Evolutionary conservation across 768 basidiomycete genomes (phyloP).

Genomic region (Rhodotorula paludigena): DNA sequence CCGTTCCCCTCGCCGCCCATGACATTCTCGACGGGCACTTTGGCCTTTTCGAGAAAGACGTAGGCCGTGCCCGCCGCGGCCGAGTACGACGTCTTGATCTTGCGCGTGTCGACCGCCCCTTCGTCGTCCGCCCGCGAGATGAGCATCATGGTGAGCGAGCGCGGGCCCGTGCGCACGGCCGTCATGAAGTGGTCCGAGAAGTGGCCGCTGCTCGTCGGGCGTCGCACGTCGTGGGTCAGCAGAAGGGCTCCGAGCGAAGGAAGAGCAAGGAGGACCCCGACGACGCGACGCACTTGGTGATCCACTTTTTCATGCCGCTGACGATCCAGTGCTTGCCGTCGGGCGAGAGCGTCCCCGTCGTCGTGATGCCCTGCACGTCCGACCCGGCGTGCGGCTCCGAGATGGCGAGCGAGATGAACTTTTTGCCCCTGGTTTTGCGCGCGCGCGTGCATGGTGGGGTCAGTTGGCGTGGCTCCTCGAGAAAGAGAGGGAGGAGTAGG

Average conservation of each 20-base stretch:
- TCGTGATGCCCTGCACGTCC: conserved; percentile 63
- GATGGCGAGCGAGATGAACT: conserved; percentile 81
- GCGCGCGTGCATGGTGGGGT: conserved; percentile 48
- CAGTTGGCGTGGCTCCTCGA: no score
- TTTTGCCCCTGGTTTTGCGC: conserved; percentile 41
- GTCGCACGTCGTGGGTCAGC: background rate
- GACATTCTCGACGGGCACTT: conserved; percentile 80
- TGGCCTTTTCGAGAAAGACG: conserved; percentile 76
- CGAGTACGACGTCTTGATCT: conserved; percentile 88
- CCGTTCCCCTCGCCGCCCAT: conserved; percentile 76
- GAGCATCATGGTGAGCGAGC: conserved; percentile 76
- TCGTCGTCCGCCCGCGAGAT: conserved; percentile 72
- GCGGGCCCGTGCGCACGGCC: conserved; percentile 59
- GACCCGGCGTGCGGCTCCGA: conserved; percentile 72
- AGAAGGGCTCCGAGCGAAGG: background rate
- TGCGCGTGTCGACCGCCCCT: conserved; percentile 71
- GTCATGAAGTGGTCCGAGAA: conserved; percentile 76
- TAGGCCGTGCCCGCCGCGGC: conserved; percentile 75
- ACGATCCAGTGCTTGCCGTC: conserved; percentile 80
- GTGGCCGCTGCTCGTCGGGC: conserved; percentile 47
- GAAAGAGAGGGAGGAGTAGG: conserved; percentile 39
- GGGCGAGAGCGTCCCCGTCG: conserved; percentile 69
- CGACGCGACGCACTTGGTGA: conserved; percentile 53
- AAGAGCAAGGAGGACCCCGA: no score
- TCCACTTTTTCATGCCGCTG: conserved; percentile 56